Base-by-base conservation (phyloP, 345 rosid species). In the Eucalyptus tenuipes region DNA sequence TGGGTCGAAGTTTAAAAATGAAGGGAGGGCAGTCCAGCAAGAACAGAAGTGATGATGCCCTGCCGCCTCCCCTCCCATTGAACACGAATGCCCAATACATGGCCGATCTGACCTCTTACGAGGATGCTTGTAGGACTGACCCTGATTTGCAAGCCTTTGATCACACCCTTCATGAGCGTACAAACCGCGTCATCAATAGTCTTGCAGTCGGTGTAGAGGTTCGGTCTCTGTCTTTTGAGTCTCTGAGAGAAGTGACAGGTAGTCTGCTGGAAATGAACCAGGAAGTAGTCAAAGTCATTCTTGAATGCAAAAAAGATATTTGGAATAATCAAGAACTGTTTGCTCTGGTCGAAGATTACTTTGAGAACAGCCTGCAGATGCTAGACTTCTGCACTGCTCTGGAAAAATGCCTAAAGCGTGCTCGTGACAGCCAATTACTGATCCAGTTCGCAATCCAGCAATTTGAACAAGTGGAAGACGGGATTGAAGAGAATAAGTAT, bases 191-290 rank as follows among this genome's bases (percentile, higher is more conserved):
- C 88, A 91, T 98, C 59, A 89, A 85, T 90, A 89, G 92, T 22
- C 95, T 96, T 59, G 93, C 95, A 13, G 85, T 94, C 4, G 94
- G 95, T 20, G 94, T 93, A 4, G 99, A 93, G 92, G 92, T 91
- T 49, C 90, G 91, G 47, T 91, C 96, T 25, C 57, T 97, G 10
- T 96, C 99, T 3, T 94, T 96, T 42, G 97, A 95, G 87, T 96
- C 99, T 0, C 96, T 98, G 89, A 93, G 88, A 88, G 98, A 95
- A 92, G 97, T 95, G 44, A 97, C 95, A 0, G 93, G 89, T 33
- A 91, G 94, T 86, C 93, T 98, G 53, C 95, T 97, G 33, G 99
- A 95, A 31, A 94, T 95, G 97, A 95, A 97, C 89, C 98, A 96
- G 91, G 99, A 95, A 59, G 98, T 93, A 31, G 98, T 92, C 82